These are phyloP conservation scores for Zymoseptoria tritici DNA, from an alignment of 2,329 filamentous ascomycete species.

Conservation along the genomic window DNA sequence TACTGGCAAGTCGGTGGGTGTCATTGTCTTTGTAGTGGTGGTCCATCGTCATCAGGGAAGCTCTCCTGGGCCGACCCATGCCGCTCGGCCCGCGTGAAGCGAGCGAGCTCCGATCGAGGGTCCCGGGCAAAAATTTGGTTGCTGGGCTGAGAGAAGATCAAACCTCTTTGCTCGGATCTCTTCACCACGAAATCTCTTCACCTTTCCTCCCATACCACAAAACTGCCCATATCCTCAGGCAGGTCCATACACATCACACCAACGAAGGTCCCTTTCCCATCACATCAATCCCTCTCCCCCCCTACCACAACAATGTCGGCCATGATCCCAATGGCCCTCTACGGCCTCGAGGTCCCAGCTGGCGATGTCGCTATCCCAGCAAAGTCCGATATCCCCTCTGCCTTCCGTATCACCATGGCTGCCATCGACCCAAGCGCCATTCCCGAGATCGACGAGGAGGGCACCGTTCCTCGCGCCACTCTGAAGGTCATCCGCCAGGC, in stretches of 20 bases:
- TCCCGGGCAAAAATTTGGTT: too few relatives aligned
- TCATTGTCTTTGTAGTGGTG: background rate
- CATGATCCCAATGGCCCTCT: constrained; percentile 61
- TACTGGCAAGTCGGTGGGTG: background rate
- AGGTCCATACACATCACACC: constrained; percentile 5
- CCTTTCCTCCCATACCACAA: background rate
- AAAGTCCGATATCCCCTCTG: constrained; percentile 69
- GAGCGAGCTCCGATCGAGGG: too few relatives aligned
- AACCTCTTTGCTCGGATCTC: background rate
- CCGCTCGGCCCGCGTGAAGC: too few relatives aligned
- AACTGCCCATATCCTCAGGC: background rate
- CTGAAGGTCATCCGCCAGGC: constrained; percentile 81
- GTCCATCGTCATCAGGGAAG: background rate
- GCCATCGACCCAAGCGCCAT: constrained; percentile 84
- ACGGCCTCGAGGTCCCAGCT: constrained; percentile 83
- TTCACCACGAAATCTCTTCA: background rate
- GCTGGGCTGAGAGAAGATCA: background rate
- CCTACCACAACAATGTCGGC: constrained; percentile 17
- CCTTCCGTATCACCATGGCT: constrained; percentile 97
- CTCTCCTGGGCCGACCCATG: too few relatives aligned
- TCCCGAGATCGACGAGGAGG: constrained; percentile 31
- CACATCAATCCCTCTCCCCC: background rate
- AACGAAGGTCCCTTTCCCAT: constrained; percentile 10
- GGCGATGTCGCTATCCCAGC: constrained; percentile 77
- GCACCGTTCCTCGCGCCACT: constrained; percentile 63